phyloP scores from a whole-genome alignment of 2,329 filamentous ascomycete species.

The Ophiosphaerella korrae region DNA sequence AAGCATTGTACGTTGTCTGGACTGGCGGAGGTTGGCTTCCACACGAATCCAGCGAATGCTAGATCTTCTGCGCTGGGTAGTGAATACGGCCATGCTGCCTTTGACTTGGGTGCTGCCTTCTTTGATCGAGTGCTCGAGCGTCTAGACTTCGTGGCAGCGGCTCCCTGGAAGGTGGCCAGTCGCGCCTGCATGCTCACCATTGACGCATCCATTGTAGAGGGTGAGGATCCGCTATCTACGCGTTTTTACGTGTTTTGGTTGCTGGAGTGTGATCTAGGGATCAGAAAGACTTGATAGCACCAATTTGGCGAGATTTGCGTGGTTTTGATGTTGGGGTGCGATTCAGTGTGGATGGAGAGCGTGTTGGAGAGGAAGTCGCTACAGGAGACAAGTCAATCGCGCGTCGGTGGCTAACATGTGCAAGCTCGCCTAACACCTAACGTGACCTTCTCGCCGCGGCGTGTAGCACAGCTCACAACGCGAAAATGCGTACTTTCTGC shows the following conservation, averaged over 20 bases:
- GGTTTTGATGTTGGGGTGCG: too few relatives aligned
- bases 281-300: not conserved
- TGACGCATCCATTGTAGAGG: constrained; percentile 31
- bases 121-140: constrained; percentile 69
- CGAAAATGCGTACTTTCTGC: too few relatives aligned
- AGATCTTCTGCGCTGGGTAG: constrained; percentile 72
- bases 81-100: constrained; percentile 75
- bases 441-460: too few relatives aligned
- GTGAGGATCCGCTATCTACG: not conserved
- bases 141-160: constrained; percentile 68
- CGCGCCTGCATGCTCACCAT: constrained; percentile 74
- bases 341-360: constrained; percentile 1
- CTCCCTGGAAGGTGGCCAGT: constrained; percentile 75
- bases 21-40: constrained; percentile 73
- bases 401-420: not conserved
- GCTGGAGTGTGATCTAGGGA: not conserved
- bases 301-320: not conserved
- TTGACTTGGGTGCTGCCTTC: constrained; percentile 51
- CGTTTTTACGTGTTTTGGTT: not conserved
- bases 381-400: constrained; percentile 2
- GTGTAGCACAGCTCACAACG: too few relatives aligned
- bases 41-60: constrained; percentile 90
- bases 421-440: too few relatives aligned
- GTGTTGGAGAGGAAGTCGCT: constrained; percentile 19
- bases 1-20: constrained; percentile 92